Base-by-base conservation (phyloP, 352 stramenopile genomes). In the Pythium angustatum region DNA sequence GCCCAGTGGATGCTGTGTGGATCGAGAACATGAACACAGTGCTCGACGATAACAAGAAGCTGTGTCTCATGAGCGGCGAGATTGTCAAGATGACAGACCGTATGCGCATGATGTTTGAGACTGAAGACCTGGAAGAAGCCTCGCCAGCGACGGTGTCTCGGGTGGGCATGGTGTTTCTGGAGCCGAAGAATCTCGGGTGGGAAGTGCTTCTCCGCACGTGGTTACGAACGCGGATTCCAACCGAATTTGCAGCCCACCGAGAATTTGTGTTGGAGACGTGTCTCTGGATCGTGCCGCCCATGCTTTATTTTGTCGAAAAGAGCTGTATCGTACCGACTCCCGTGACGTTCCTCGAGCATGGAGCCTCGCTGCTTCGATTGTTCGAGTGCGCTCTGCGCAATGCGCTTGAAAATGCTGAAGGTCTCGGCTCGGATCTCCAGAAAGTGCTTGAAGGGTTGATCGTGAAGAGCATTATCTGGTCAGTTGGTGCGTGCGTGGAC, bases 91-190 rank as follows among this genome's bases (percentile, higher is more conserved):
- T 98, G 94, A 96, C 87, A 2, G 83, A 91, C 47, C 79, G 97
- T 31, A 98, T 98, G 95, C 97, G 91, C 9, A 98, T 98, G 94
- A 98, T 98, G 91, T 98, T 98, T 53, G 95, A 98, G 69, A 88
- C 96, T 17, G 93, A 98, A 67, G 95, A 98, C 58, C 74, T 98
- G 1, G 92, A 81, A 0, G 93, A 98, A 1, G 95, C 95, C 12
- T 98, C 93, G 2, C 95, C 95, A 0, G 95, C 95, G 28, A 98
- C 95, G 3, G 95, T 98, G 9, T 97, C 85, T 43, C 92, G 95
- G 2, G 97, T 95, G 2, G 95, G 95, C 14, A 98, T 98, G 84
- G 96, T 98, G 31, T 98, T 98, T 76, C 98, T 98, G 92, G 93
- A 98, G 63, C 93, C 94, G 0, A 96, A 85, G 24, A 95, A 89